Evolutionary conservation across 2,329 filamentous ascomycete species (phyloP), one percentile per base, ranked within the genome.

Genomic region (Rhinocladiella similis): DNA sequence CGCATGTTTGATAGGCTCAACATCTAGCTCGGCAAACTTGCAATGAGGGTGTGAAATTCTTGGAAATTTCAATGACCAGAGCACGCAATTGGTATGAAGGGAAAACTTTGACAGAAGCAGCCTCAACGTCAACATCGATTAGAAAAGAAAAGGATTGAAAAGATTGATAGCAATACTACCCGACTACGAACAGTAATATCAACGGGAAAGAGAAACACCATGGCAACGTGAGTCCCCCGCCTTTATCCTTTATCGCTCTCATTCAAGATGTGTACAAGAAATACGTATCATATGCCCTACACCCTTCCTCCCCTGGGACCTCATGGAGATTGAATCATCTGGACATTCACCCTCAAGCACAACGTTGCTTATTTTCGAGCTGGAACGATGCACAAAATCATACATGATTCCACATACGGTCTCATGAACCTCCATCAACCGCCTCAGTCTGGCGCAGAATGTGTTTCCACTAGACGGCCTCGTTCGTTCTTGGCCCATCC

Each of bases 211-310:
- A 38, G 16, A 49, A 10, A 9, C 5, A 60, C 36, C 43, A 73
- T 73, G 71, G 66, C 71, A 60, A 72, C 71, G 71, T 73, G 68
- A 53, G 68, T 66, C 36, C 22, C 7, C 4, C 35, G 3, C 35
- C 35, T 38, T n/a, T n/a, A n/a, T 38, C 35, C 12, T 10, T 38
- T 3, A 13, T 38, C 35, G 33, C 45, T 38, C 29, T 22, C 51
- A 45, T 27, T 47, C 33, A 25, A 41, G 25, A 18, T 54, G n/a
- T 52, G 38, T 16, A 33, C n/a, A 48, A 27, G 25, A 3, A 27
- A 27, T 3, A 27, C 25, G 4, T 4, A 27, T 7, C 7, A 27
- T n/a, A 7, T 27, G 3, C 7, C 25, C 3, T 27, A 27, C 25
- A 27, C 25, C 25, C 25, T 7, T 7, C 25, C 25, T 7, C 25